Evolutionary conservation across 768 basidiomycete genomes (phyloP).

Genomic region (Kondoa malvinella): DNA sequence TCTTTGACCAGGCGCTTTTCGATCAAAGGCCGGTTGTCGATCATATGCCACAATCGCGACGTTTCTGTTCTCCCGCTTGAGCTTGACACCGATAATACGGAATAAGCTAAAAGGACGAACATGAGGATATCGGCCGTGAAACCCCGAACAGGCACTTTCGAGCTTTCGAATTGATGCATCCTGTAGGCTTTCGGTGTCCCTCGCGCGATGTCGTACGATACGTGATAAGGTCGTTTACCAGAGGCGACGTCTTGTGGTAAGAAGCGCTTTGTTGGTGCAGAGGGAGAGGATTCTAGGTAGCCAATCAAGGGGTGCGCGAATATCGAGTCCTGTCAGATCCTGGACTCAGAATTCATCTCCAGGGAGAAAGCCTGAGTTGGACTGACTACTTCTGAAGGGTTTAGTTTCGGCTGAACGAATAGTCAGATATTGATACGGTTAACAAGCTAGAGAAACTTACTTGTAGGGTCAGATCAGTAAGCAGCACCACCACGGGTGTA

Average conservation of each 20-base stretch:
- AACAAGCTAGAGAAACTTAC: too few species aligned
- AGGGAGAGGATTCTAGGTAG: neutral
- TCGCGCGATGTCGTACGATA: neutral
- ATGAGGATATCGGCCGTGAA: conserved; percentile 27
- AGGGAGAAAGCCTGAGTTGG: neutral
- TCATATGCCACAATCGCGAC: conserved; percentile 22
- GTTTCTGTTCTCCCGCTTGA: too few species aligned
- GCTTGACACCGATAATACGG: too few species aligned
- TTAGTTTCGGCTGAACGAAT: conserved; percentile 25
- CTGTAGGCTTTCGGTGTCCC: conserved; percentile 8
- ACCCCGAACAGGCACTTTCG: conserved; percentile 14
- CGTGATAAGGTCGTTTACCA: conserved; percentile 10
- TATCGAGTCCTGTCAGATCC: neutral
- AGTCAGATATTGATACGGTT: too few species aligned
- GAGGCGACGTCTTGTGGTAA: neutral
- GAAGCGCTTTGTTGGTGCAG: conserved; percentile 4
- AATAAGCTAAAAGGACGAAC: too few species aligned
- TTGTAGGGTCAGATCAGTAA: too few species aligned
- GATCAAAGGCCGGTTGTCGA: conserved; percentile 17
- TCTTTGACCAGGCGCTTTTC: conserved; percentile 14
- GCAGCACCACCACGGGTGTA: too few species aligned
- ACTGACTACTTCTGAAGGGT: conserved; percentile 21
- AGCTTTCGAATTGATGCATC: conserved; percentile 19
- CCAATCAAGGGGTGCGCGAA: too few species aligned
- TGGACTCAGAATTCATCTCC: neutral